A percentile compares a stretch with the other conserved stretches of the same genome.
These are phyloP conservation scores for Lobulomyces angularis DNA, from an alignment of 192 early-diverging fungal species.

Conservation along the genomic window DNA sequence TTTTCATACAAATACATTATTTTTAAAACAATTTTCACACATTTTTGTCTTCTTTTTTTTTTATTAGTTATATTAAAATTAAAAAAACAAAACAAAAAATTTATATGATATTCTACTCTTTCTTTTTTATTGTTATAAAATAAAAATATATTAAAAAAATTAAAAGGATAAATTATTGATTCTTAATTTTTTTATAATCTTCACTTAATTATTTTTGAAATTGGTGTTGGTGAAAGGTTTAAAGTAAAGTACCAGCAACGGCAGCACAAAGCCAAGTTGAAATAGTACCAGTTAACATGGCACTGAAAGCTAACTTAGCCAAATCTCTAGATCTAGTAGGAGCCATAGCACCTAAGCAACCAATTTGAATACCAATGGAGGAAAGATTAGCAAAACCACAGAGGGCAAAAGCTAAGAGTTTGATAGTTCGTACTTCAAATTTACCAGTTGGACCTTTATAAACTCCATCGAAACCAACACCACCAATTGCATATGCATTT, in stretches of 20 bases:
- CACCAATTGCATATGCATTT: conserved; percentile 1
- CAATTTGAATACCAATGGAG: conserved; percentile 73
- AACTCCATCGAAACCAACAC: conserved; percentile 2
- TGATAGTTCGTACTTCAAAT: conserved; percentile 14
- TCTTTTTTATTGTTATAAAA: too few relatives aligned
- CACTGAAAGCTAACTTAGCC: conserved; percentile 58
- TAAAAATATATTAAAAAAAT: too few relatives aligned
- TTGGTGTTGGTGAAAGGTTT: too few relatives aligned
- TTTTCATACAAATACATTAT: too few relatives aligned
- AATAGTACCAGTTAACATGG: conserved; percentile 67
- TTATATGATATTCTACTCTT: too few relatives aligned
- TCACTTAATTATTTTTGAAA: too few relatives aligned
- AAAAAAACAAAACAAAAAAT: too few relatives aligned
- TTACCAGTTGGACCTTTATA: conserved; percentile 5
- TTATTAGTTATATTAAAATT: too few relatives aligned
- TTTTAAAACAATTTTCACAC: too few relatives aligned
- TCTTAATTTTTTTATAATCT: too few relatives aligned
- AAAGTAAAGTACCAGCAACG: conserved; percentile 53
- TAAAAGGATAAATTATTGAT: too few relatives aligned
- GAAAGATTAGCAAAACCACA: conserved; percentile 82
- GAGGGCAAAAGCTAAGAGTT: conserved; percentile 53
- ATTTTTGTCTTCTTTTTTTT: too few relatives aligned
- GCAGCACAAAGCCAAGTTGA: conserved; percentile 68
- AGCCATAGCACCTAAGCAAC: conserved; percentile 59
- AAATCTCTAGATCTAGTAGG: conserved; percentile 57